Percentiles rank a stretch among this genome's conserved stretches.
Evolutionary conservation across 768 basidiomycete genomes (phyloP).

Genomic region (Mycena kentingensis): DNA sequence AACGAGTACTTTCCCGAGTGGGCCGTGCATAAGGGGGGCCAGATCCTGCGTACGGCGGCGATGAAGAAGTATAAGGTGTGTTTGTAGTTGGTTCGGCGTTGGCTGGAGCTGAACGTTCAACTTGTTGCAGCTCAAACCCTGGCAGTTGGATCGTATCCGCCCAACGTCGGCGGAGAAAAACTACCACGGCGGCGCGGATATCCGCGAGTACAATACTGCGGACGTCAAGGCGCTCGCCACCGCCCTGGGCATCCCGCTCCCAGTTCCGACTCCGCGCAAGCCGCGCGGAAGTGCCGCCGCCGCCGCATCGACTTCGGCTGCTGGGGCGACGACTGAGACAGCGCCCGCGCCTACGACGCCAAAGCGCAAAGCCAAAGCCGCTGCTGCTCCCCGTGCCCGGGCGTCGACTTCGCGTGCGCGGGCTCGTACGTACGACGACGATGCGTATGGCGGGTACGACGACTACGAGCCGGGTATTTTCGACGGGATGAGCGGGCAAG

Average conservation of each 20-base stretch:
- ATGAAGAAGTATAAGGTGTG: conserved; percentile 6
- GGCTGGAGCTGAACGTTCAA: background rate
- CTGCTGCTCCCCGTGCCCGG: background rate
- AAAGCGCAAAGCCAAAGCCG: background rate
- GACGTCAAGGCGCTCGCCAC: background rate
- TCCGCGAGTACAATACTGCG: too few relatives aligned
- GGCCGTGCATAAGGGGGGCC: background rate
- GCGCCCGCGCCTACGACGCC: background rate
- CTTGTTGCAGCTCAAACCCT: background rate
- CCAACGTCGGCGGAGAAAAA: too few relatives aligned
- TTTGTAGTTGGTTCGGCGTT: background rate
- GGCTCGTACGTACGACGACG: background rate
- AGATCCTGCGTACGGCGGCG: conserved; percentile 1
- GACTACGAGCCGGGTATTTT: background rate
- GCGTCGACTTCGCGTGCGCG: too few relatives aligned
- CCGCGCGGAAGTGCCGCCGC: too few relatives aligned
- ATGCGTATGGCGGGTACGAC: too few relatives aligned
- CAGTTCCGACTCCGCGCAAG: background rate
- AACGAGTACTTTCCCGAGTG: background rate
- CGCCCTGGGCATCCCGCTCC: background rate
- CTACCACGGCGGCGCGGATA: too few relatives aligned
- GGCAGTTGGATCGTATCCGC: conserved; percentile 11
- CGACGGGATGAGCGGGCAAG: conserved; percentile 8
- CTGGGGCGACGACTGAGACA: background rate
- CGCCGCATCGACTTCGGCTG: background rate